phyloP scores from a whole-genome alignment of 257 asterid species.

The Linderniella brevidens region DNA sequence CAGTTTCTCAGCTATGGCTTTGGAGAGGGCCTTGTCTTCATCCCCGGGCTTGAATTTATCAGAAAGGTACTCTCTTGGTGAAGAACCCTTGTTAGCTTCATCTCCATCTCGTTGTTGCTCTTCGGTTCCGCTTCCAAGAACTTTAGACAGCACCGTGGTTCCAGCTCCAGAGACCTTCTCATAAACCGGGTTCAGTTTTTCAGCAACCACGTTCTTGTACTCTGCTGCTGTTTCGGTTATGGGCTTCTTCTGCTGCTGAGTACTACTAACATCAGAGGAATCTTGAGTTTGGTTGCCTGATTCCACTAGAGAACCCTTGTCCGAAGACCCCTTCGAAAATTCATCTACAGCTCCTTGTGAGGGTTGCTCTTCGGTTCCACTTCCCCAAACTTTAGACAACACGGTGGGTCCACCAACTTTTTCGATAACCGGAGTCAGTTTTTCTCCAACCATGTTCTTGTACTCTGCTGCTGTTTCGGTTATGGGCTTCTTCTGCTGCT shows the following conservation, averaged over 20 bases:
- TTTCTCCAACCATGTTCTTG: slow-evolving; percentile 15
- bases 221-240: slow-evolving; percentile 14
- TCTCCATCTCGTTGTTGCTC: slow-evolving; percentile 5
- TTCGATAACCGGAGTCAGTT: slow-evolving; percentile 23
- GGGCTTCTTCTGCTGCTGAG: slow-evolving; percentile 10
- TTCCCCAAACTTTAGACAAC: too few species aligned
- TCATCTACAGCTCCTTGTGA: too few species aligned
- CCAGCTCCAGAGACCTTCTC: slow-evolving; percentile 22
- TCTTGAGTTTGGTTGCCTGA: slow-evolving; percentile 34
- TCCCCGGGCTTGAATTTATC: slow-evolving; percentile 57
- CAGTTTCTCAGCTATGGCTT: slow-evolving; percentile 26
- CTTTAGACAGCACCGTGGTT: slow-evolving; percentile 21
- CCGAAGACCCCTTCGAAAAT: too few species aligned
- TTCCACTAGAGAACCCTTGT: too few species aligned
- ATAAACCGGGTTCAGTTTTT: slow-evolving; percentile 21
- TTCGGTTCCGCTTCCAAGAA: slow-evolving; percentile 10
- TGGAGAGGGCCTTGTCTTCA: slow-evolving; percentile 64
- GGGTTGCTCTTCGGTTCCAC: too few species aligned
- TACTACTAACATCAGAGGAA: slow-evolving; percentile 35
- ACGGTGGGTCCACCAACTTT: too few species aligned
- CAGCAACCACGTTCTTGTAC: slow-evolving; percentile 16
- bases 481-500: slow-evolving; percentile 5
- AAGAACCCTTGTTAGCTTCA: slow-evolving; percentile 30
- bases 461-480: slow-evolving; percentile 13
- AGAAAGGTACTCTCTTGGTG: slow-evolving; percentile 33